Base-by-base conservation (phyloP, 2,329 filamentous ascomycete species). In the Pezicula carpinea region DNA sequence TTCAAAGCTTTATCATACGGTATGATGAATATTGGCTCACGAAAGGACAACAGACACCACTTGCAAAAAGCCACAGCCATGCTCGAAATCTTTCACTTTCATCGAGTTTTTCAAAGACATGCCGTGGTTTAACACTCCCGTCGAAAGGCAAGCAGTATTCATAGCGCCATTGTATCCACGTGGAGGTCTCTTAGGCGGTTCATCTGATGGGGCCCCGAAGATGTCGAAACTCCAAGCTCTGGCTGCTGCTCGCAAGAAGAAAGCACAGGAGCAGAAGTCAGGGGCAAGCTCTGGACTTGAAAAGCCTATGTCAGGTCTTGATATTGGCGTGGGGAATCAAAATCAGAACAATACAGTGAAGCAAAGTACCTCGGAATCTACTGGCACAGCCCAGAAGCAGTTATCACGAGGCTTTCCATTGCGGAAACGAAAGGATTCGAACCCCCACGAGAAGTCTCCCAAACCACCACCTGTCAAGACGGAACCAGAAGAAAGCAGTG, bases 181-280 rank as follows among this genome's bases (percentile, higher is more conserved):
- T 40, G 79, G 83, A 15, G 85, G 89, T 2, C 73, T 99, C 0
- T 68, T 96, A 2, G 95, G 93, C 23, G 95, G 93, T 29, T 79
- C 82, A 7, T 76, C 81, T 2, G 77, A 80, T 40, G 69, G 69
- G 11, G 61, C 71, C n/a, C 76, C 80, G 3, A 93, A 91, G 61
- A 76, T 87, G 66, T 95, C 92, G 5, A 99, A 99, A 61, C 73
- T 99, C 39, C 92, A 95, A 58, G 89, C 89, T 40, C 72, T 99
- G 35, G 91, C 92, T 43, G 89, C 89, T 29, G 86, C 88, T 45
- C 79, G 90, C 22, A 91, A 90, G 64, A 91, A 88, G 68, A 95
- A 90, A 66, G 83, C 82, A 13, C 83, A 82, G 23, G 82, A 85
- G 33, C 82, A 79, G 57, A 71, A 65, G 38, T 49, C 58, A 36